These are phyloP conservation scores for Beauveria pseudobassiana DNA, from an alignment of 2,329 filamentous ascomycete genomes.

Conservation along the genomic window DNA sequence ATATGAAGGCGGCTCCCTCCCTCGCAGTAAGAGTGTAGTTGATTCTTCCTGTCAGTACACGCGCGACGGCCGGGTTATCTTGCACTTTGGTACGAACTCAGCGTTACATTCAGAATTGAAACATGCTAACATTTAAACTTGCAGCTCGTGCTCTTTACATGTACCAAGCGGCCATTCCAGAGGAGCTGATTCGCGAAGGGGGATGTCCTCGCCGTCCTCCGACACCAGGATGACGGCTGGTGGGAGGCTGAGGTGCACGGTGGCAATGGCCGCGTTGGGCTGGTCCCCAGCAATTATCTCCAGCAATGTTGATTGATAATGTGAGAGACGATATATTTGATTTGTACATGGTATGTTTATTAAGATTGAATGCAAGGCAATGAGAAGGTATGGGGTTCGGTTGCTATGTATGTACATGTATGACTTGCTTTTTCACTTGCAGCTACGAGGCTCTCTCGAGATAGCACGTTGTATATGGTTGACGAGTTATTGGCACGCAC, in stretches of 20 bases:
- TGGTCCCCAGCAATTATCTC: conserved; percentile 64
- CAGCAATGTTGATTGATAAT: conserved; percentile 37
- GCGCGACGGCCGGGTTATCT: conserved; percentile 74
- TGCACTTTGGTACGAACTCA: conserved; percentile 79
- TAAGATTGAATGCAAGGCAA: conserved; percentile 9
- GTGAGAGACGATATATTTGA: conserved; percentile 1
- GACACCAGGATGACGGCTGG: conserved; percentile 96
- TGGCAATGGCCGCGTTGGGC: conserved; percentile 48
- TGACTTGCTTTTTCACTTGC: background rate
- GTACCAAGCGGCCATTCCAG: conserved; percentile 90
- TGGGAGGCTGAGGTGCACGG: conserved; percentile 95
- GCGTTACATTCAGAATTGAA: background rate
- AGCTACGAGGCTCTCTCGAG: conserved; percentile 2
- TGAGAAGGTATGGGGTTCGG: conserved; percentile 1
- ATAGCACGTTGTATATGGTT: conserved; percentile 6
- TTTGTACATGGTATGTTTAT: conserved; percentile 11
- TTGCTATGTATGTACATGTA: conserved; percentile 7
- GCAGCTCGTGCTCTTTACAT: conserved; percentile 87
- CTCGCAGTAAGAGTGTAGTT: conserved; percentile 78
- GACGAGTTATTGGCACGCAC: background rate
- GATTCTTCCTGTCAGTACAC: conserved; percentile 76
- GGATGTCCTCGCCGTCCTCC: conserved; percentile 78
- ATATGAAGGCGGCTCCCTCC: conserved; percentile 46
- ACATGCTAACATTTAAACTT: conserved; percentile 17
- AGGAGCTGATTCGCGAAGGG: conserved; percentile 90